Base-by-base conservation (phyloP, 176 grass and related monocot species). In the Oryza punctata region DNA sequence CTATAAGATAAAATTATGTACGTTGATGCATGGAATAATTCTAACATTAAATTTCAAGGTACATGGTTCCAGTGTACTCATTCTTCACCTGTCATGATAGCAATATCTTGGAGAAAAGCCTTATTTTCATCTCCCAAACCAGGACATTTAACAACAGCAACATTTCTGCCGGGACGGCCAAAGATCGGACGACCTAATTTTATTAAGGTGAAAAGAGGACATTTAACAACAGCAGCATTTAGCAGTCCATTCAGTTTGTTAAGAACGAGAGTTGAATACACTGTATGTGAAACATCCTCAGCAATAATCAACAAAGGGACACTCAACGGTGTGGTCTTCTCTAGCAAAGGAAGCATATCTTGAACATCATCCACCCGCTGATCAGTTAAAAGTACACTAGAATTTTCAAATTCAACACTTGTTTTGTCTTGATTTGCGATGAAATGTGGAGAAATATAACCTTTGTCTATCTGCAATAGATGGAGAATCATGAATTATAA, bases 21-120 rank as follows among this genome's bases (percentile, higher is more conserved):
- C 0, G 3, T 59, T 60, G 57, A 61, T 61, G 57, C 10, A 61
- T 61, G 57, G 57, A 61, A 61, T 61, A 61, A 61, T 61, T 61
- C 7, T 61, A 61, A 61, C 52, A 63, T 38, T 64, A 49, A 19
- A 71, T 44, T 27, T 71, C 21, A 72, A 70, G 29, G 23, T 9
- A 35, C n/a, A 64, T 75, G 76, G 19, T 32, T 72, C 75, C 49
- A n/a, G 13, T 85, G 66, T 21, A 43, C 23, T 72, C 44, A 41
- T 67, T 63, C 9, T 16, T 83, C 71, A 98, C 95, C 95, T 91
- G 92, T 98, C 90, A 98, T 90, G 45, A 89, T 94, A 86, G 92
- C 92, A 88, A 98, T 98, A 84, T 98, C 96, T 88, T 95, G 96
- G 19, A 98, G 89, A 82, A 93, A 84, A 68, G 88, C 96, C 85